Evolutionary conservation across 2,329 filamentous ascomycete species (phyloP).

Genomic region (Magnaporthiopsis rhizophila): DNA sequence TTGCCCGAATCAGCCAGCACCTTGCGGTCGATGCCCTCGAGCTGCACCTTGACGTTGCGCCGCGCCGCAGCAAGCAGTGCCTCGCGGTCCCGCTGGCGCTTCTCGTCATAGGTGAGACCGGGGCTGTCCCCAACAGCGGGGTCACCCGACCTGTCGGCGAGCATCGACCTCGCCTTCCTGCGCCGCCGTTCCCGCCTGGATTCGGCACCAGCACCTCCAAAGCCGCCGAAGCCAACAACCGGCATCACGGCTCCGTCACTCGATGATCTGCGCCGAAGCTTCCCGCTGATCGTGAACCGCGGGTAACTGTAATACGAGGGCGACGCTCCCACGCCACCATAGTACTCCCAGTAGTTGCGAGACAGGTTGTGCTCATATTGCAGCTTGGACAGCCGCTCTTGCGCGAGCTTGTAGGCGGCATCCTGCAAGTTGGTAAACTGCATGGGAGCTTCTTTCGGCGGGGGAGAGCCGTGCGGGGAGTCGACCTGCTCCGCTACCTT

Average conservation of each 20-base stretch:
- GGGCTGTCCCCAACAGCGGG: constrained; percentile 41
- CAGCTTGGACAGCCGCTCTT: constrained; percentile 74
- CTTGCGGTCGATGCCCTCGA: constrained; percentile 75
- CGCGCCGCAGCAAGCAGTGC: constrained; percentile 70
- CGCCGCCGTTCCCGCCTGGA: constrained; percentile 6
- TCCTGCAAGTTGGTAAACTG: constrained; percentile 67
- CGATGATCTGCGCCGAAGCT: constrained; percentile 54
- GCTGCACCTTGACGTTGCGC: constrained; percentile 71
- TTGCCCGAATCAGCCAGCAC: constrained; percentile 71
- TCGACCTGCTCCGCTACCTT: constrained; percentile 22
- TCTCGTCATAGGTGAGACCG: constrained; percentile 41
- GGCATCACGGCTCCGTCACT: constrained; percentile 50
- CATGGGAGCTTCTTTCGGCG: neutral
- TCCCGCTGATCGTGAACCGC: constrained; percentile 44
- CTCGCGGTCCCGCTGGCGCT: constrained; percentile 67
- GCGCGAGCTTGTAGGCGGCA: constrained; percentile 76
- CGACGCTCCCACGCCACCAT: constrained; percentile 44
- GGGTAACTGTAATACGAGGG: constrained; percentile 25
- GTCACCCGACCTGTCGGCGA: constrained; percentile 6
- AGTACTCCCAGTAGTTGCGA: constrained; percentile 62
- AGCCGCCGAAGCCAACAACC: neutral
- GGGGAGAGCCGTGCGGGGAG: constrained; percentile 21
- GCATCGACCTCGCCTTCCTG: neutral
- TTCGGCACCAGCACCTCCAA: neutral
- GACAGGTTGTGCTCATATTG: constrained; percentile 60